phyloP scores from a whole-genome alignment of 345 rosid genomes.

The Brassica cretica region DNA sequence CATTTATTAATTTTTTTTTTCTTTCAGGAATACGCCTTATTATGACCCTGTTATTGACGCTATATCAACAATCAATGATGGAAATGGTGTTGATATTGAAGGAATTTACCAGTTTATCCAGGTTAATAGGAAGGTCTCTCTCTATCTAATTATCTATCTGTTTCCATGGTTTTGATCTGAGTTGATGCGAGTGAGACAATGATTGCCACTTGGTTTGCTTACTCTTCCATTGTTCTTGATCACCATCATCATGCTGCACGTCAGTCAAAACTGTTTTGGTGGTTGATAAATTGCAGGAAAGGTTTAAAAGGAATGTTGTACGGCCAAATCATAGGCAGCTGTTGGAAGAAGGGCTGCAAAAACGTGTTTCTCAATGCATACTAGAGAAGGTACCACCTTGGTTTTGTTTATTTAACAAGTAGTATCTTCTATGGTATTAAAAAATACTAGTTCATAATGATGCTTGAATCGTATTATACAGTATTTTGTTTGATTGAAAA shows the following conservation, averaged over 20 bases:
- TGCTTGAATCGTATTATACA: too few species aligned
- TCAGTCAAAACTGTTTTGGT: constrained; percentile 4
- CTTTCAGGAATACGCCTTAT: constrained; percentile 32
- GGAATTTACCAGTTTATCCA: constrained; percentile 48
- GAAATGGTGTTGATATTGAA: constrained; percentile 50
- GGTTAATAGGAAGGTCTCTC: constrained; percentile 36
- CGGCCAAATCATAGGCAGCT: constrained; percentile 2
- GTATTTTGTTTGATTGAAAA: too few species aligned
- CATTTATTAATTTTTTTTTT: neutral
- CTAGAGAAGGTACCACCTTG: too few species aligned
- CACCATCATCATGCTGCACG: neutral
- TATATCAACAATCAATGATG: constrained; percentile 48
- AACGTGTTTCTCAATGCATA: too few species aligned
- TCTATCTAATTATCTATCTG: neutral
- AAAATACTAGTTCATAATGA: too few species aligned
- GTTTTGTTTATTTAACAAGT: too few species aligned
- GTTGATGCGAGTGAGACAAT: neutral
- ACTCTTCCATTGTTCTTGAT: constrained; percentile 8
- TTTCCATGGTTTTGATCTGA: neutral
- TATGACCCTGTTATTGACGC: constrained; percentile 58
- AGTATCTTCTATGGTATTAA: too few species aligned
- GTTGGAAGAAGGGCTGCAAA: too few species aligned
- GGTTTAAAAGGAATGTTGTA: constrained; percentile 31
- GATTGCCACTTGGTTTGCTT: constrained; percentile 2
- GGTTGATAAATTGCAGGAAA: constrained; percentile 52